Base-by-base conservation (phyloP, 2,329 filamentous ascomycete species). In the Oidium heveae region DNA sequence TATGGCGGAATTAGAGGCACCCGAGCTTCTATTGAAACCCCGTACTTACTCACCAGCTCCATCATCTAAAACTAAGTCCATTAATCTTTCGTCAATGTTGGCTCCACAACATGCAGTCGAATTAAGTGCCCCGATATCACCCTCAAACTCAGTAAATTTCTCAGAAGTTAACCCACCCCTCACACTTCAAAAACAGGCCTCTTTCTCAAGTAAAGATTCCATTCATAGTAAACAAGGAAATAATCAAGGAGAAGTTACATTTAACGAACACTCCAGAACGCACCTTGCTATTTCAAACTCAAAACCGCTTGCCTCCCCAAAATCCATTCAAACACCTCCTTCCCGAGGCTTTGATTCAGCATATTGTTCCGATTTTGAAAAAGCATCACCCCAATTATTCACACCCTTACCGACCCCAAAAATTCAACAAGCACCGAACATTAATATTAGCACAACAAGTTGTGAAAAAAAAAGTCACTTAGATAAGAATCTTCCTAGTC, bases 341-440 rank as follows among this genome's bases (percentile, higher is more conserved):
- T 64, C 61, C n/a, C 60, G 59, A 28, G 62, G 61, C n/a, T 52
- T 64, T n/a, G 63, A 65, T 52, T 64, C 63, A 37, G 62, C 62
- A 18, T 64, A 65, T 52, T 64, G 60, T 54, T 64, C 62, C 5
- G 63, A 65, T 53, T 58, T 61, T 15, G 63, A 65, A 20, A 62
- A 63, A 56, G 24, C 24, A 28, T 58, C 58, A 32, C 58, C 61
- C 57, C 59, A 28, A 51, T 16, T 24, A 41, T 20, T 32, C 20
- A 57, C 55, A 50, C 54, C n/a, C 13, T 15, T 20, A 47, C 13
- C n/a, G 22, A 20, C 46, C 18, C 51, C 55, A 15, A 41, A 39
- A 13, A 33, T 52, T 32, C 56, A 54, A 44, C 55, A 43, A 43
- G 15, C 9, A 20, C 16, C 16, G 1, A 43, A 15, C 15, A 10